These are phyloP conservation scores for Cryptococcus maquisensis DNA, from an alignment of 1,284 basidiomycete species.

Conservation along the genomic window DNA sequence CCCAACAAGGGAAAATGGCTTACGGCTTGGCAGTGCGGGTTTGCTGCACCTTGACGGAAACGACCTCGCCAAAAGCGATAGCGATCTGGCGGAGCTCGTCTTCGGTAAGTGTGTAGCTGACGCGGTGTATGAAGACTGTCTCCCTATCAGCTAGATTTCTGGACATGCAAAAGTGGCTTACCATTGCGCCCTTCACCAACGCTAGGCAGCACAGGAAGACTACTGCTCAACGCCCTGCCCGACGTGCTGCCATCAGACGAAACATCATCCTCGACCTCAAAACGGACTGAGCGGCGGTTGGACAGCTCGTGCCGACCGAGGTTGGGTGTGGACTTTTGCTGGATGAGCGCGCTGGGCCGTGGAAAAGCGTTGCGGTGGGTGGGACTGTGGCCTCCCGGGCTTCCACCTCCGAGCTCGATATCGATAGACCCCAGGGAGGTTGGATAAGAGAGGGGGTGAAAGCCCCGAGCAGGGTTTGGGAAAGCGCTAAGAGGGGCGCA, in stretches of 20 bases:
- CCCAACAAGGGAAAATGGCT: constrained; percentile 1
- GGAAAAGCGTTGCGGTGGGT: neutral
- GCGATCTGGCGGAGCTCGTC: constrained; percentile 20
- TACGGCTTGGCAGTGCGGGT: constrained; percentile 11
- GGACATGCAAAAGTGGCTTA: constrained; percentile 7
- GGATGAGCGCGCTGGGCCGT: neutral
- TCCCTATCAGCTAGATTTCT: neutral
- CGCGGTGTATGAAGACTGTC: constrained; percentile 31
- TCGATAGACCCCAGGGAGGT: neutral
- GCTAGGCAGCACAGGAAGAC: constrained; percentile 9
- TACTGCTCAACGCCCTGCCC: constrained; percentile 1
- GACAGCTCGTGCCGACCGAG: neutral
- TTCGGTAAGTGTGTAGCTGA: constrained; percentile 15
- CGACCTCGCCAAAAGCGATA: constrained; percentile 26
- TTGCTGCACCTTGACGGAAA: constrained; percentile 22
- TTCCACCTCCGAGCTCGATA: constrained; percentile 5
- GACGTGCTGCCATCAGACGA: neutral
- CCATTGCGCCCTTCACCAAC: constrained; percentile 29
- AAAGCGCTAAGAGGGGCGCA: neutral
- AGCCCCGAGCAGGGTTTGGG: neutral
- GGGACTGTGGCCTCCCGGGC: neutral
- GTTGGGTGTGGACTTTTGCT: constrained; percentile 8
- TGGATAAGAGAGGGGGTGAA: neutral
- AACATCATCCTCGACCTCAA: constrained; percentile 5
- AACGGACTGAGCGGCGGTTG: neutral